Evolutionary conservation across 768 basidiomycete genomes (phyloP).

Genomic region (Phylloporus sp.): DNA sequence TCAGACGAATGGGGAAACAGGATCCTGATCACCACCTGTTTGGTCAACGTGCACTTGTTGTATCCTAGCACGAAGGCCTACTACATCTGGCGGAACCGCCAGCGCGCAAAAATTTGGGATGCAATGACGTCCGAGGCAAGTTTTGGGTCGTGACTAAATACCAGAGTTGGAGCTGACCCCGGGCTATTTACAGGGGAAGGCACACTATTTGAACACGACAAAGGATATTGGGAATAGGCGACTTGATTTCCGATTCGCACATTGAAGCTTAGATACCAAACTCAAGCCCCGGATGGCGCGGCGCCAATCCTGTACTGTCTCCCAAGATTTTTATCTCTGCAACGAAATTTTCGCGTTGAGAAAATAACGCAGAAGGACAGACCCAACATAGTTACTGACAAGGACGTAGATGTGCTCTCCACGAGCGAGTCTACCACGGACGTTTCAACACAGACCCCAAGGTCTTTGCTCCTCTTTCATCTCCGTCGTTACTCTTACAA

Average conservation of each 20-base stretch:
- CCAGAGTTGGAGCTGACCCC: neutral
- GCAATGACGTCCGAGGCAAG: constrained; percentile 46
- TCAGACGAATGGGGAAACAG: constrained; percentile 56
- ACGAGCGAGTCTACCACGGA: too few species aligned
- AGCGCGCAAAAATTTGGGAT: constrained; percentile 52
- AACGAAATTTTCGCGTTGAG: too few species aligned
- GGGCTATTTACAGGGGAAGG: constrained; percentile 40
- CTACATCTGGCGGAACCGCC: constrained; percentile 54
- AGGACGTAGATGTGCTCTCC: too few species aligned
- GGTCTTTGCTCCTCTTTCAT: too few species aligned
- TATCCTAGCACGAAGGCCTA: constrained; percentile 53
- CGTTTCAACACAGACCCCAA: too few species aligned
- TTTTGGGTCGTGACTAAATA: neutral
- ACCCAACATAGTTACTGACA: too few species aligned
- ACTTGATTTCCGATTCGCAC: constrained; percentile 59
- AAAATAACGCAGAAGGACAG: too few species aligned
- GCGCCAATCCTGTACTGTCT: too few species aligned
- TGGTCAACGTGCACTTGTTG: constrained; percentile 45
- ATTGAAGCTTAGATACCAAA: constrained; percentile 28
- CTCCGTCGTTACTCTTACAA: too few species aligned
- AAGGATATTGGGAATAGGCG: constrained; percentile 55
- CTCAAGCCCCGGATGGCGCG: too few species aligned
- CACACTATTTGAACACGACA: constrained; percentile 37
- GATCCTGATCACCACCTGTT: constrained; percentile 47
- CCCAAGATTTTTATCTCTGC: too few species aligned